Evolutionary conservation across 23 red algal genomes (phyloP).

Genomic region (Gracilaria gracilis): DNA sequence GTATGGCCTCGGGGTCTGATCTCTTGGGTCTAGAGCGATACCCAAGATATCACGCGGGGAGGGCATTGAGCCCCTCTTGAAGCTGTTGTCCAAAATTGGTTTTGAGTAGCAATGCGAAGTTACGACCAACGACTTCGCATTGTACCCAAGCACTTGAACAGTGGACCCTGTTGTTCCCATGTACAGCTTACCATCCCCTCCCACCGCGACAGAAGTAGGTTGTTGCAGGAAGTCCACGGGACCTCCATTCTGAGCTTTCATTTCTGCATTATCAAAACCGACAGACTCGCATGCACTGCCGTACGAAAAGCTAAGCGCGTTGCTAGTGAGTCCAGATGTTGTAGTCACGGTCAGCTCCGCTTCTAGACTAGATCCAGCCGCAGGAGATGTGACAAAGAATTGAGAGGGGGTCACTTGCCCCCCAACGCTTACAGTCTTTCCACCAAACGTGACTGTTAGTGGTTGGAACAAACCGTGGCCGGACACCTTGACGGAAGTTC

Average conservation of each 20-base stretch:
- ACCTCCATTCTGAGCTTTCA: constrained; percentile 35
- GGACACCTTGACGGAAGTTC: constrained; percentile 48
- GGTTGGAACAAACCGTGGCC: constrained; percentile 59
- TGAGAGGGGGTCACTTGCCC: not conserved
- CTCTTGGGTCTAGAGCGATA: constrained; percentile 64
- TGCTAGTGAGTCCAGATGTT: constrained; percentile 13
- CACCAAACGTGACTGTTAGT: constrained; percentile 46
- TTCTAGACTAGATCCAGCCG: not conserved
- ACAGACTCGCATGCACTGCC: constrained; percentile 39
- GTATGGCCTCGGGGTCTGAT: constrained; percentile 42
- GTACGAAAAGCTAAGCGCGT: constrained; percentile 32
- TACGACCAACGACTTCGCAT: constrained; percentile 11
- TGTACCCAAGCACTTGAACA: constrained; percentile 57
- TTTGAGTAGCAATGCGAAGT: constrained; percentile 52
- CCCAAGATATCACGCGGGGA: constrained; percentile 62
- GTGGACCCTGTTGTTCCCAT: constrained; percentile 52
- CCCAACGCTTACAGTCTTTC: not conserved
- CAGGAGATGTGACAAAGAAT: constrained; percentile 52
- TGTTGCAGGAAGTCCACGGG: constrained; percentile 32
- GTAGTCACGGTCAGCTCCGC: constrained; percentile 28
- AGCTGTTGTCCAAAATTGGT: not conserved
- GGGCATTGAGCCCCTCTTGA: constrained; percentile 20
- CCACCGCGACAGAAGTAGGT: constrained; percentile 42
- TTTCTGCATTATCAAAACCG: constrained; percentile 21
- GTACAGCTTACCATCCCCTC: constrained; percentile 58